Evolutionary conservation across 2,329 filamentous ascomycete genomes (phyloP), one percentile per base, ranked within the genome.

Genomic region (Pleoardoris graminearum): DNA sequence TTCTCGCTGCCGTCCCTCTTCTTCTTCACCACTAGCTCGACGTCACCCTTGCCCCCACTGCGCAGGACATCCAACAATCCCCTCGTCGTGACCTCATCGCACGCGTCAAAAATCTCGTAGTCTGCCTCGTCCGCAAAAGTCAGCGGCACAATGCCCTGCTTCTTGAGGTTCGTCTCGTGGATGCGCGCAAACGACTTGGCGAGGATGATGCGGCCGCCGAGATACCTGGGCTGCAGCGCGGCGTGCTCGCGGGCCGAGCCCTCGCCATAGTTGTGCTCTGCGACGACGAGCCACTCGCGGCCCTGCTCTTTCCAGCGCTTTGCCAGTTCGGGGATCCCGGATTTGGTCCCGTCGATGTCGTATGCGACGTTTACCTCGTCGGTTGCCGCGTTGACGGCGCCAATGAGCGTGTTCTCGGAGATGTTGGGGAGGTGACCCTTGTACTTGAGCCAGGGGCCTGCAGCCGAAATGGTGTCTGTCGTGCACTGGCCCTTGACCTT

Each of bases 341-440:
- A 82, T 67, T 79, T 80, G 53, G 80, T 82, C 65, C 91, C 91
- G 70, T 91, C 87, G 53, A 89, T 77, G 74, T 99, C 94, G 77
- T 96, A 94, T 4, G 93, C 94, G 17, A 84, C 86, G 75, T 97
- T 97, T 59, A 94, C 92, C 75, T 96, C 92, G 63, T 88, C 89
- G 0, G 93, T 99, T 57, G 90, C 90, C 37, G 89, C 91, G 75
- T 97, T 97, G 71, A 92, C 82, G 54, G 94, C 94, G 48, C 91
- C 94, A 77, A 97, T 97, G 61, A 99, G 85, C 2, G 94, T 99
- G 83, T 99, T 99, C 71, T 91, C 91, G 64, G 87, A 89, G 75
- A 99, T 99, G 80, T 99, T 99, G 74, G 94, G 91, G 58, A 99
- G 85, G 76, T 99, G 94, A 58, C 94, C 94, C 82, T 97, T 97